A percentile compares a stretch with the other conserved stretches of the same genome.
phyloP scores from a whole-genome alignment of 257 asterid species.

The Salvia rosmarinus region DNA sequence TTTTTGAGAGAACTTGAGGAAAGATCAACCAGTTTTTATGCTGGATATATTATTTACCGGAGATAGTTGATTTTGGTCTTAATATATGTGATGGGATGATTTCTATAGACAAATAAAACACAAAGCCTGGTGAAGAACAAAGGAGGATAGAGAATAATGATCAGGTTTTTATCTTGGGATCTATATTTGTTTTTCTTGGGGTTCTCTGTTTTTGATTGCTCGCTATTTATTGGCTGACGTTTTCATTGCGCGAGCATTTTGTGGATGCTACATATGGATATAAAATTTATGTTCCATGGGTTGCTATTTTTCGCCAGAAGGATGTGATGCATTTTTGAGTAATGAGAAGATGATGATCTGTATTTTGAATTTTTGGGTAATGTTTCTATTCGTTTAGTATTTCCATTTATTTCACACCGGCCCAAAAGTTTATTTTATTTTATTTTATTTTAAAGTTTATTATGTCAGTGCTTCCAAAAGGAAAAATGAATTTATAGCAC shows the following conservation, averaged over 20 bases:
- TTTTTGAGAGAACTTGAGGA: slow-evolving; percentile 18
- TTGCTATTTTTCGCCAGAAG: background rate
- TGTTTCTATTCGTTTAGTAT: background rate
- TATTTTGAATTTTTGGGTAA: background rate
- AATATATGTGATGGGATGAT: slow-evolving; percentile 32
- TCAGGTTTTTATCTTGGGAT: slow-evolving; percentile 1
- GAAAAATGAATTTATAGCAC: no score
- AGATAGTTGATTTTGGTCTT: slow-evolving; percentile 39
- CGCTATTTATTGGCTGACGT: slow-evolving; percentile 19
- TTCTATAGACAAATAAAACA: slow-evolving; percentile 34
- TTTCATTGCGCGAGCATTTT: slow-evolving; percentile 19
- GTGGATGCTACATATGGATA: background rate
- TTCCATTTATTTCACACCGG: no score
- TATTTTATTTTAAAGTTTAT: no score
- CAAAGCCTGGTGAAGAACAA: slow-evolving; percentile 9
- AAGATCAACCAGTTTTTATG: slow-evolving; percentile 11
- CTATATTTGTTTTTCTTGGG: slow-evolving; percentile 29
- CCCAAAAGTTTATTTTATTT: no score
- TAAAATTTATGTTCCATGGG: background rate
- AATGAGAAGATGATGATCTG: no score
- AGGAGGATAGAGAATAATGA: slow-evolving; percentile 30
- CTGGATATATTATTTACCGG: slow-evolving; percentile 26
- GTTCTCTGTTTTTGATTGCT: background rate
- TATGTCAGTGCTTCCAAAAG: no score
- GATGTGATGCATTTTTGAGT: background rate